phyloP scores from a whole-genome alignment of 164 flowering plant species.

The Buxus sempervirens region DNA sequence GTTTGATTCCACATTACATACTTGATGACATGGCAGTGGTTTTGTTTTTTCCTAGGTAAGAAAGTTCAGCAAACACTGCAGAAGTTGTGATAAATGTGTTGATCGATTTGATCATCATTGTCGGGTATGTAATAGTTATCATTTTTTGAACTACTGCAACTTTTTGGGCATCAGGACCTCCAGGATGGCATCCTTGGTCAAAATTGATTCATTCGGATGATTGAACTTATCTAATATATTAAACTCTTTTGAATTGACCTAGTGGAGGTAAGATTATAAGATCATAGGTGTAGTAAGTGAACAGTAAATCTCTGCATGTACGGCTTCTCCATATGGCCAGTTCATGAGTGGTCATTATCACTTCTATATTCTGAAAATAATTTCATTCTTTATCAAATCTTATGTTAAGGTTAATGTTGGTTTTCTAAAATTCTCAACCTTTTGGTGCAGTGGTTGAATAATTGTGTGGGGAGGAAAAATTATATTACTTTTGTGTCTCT shows the following conservation, averaged over 20 bases:
- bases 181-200: neutral
- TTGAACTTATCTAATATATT: neutral
- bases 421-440: neutral
- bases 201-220: neutral
- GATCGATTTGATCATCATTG: slow-evolving; percentile 97
- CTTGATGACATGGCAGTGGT: neutral
- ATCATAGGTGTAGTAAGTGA: neutral
- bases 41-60: slow-evolving; percentile 48
- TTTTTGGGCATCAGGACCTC: neutral
- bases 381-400: too few relatives aligned
- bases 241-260: neutral
- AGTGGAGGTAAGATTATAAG: too few relatives aligned
- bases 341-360: neutral
- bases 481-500: slow-evolving; percentile 73
- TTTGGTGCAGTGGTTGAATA: slow-evolving; percentile 78
- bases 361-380: too few relatives aligned
- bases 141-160: neutral
- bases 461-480: slow-evolving; percentile 86
- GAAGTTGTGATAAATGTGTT: slow-evolving; percentile 90
- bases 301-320: neutral
- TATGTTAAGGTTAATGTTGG: too few relatives aligned
- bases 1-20: too few relatives aligned
- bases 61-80: slow-evolving; percentile 85
- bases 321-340: neutral
- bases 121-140: slow-evolving; percentile 43